Conservation (phyloP, 225 moss, liverwort and hornwort genomes). For the Physcomitrellopsis africana region DNA sequence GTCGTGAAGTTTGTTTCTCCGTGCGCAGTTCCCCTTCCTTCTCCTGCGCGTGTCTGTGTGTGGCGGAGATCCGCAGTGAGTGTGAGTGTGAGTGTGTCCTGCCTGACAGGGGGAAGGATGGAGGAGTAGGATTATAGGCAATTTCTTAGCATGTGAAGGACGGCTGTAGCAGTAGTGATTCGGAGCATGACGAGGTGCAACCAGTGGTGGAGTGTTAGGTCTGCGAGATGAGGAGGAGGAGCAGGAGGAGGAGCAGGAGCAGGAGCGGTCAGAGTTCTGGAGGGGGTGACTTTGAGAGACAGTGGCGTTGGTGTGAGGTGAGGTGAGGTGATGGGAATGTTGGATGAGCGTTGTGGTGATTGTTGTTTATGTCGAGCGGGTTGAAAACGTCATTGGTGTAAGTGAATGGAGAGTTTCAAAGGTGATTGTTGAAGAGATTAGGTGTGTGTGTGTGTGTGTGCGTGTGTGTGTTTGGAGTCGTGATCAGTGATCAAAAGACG, state of each 20-base stretch:
- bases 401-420: neutral
- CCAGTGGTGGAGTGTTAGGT: too few species aligned
- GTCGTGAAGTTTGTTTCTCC: too few species aligned
- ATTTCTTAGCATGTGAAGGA: too few species aligned
- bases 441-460: neutral
- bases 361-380: slow-evolving; percentile 7
- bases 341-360: slow-evolving; percentile 12
- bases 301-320: slow-evolving; percentile 28
- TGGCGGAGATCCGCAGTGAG: too few species aligned
- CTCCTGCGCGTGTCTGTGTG: too few species aligned
- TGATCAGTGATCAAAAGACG: slow-evolving; percentile 26
- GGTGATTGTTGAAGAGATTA: neutral
- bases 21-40: too few species aligned
- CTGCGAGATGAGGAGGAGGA: neutral
- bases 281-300: neutral
- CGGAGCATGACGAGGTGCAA: too few species aligned
- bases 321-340: slow-evolving; percentile 21
- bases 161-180: too few species aligned
- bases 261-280: slow-evolving; percentile 11
- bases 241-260: neutral
- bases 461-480: slow-evolving; percentile 24
- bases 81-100: too few species aligned
- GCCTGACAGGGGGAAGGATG: too few species aligned
- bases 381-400: slow-evolving; percentile 29
- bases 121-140: too few species aligned